Conservation (phyloP, 345 rosid genomes). For the Reutealis trisperma region DNA sequence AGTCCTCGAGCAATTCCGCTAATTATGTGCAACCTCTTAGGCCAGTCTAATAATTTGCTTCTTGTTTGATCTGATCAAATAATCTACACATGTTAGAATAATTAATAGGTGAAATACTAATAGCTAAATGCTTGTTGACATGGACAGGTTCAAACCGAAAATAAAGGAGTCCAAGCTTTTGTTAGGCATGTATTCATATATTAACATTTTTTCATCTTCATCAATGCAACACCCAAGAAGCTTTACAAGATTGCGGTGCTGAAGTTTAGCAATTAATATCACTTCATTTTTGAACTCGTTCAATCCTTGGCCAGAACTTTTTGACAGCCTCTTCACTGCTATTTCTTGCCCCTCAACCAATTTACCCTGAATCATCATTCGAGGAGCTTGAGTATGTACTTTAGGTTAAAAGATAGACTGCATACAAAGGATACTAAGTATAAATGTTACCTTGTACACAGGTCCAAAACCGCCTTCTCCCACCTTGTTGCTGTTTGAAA, state of each 20-base stretch:
- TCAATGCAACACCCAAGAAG: constrained; percentile 25
- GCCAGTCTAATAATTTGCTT: constrained; percentile 8
- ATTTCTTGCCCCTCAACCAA: constrained; percentile 1
- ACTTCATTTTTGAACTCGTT: constrained; percentile 25
- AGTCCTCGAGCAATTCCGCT: constrained; percentile 19
- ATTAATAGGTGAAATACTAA: background rate
- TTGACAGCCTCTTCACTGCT: constrained; percentile 24
- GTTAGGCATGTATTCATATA: constrained; percentile 25
- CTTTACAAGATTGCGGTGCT: constrained; percentile 26
- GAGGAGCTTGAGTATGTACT: too few relatives aligned
- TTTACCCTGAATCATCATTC: too few relatives aligned
- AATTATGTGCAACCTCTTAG: constrained; percentile 7
- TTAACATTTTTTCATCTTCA: constrained; percentile 15
- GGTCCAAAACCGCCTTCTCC: constrained; percentile 43
- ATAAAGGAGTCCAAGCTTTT: constrained; percentile 23
- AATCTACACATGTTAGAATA: background rate
- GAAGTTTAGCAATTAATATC: constrained; percentile 18
- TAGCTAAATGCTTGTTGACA: background rate
- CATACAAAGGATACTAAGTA: too few relatives aligned
- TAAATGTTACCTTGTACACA: background rate
- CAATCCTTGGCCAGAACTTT: constrained; percentile 18
- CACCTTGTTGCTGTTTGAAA: constrained; percentile 20
- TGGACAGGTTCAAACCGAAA: background rate
- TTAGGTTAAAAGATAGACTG: too few relatives aligned
- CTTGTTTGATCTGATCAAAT: background rate